Percentiles rank a stretch among this genome's conserved stretches.
Evolutionary conservation across 805 yeast species (phyloP).

Genomic region (Candida ficus): DNA sequence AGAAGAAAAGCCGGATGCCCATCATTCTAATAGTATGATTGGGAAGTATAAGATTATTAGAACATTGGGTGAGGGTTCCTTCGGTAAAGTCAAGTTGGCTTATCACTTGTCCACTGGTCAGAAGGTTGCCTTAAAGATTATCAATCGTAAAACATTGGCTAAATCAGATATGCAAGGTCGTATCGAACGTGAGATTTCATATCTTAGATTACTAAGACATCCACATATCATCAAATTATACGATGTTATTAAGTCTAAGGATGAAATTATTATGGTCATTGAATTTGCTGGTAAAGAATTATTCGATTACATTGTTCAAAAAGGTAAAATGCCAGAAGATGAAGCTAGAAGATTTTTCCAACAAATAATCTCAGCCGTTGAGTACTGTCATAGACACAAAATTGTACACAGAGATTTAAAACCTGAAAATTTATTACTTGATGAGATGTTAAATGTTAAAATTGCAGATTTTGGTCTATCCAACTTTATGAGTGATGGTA

Average conservation of each 20-base stretch:
- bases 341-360: slow-evolving; percentile 94
- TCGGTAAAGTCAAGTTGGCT: slow-evolving; percentile 92
- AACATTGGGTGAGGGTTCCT: slow-evolving; percentile 93
- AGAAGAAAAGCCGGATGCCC: slow-evolving; percentile 22
- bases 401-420: slow-evolving; percentile 95
- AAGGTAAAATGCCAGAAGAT: slow-evolving; percentile 86
- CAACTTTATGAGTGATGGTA: slow-evolving; percentile 96
- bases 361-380: slow-evolving; percentile 94
- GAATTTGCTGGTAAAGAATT: slow-evolving; percentile 96
- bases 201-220: slow-evolving; percentile 80
- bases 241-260: slow-evolving; percentile 92
- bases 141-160: slow-evolving; percentile 86
- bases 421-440: slow-evolving; percentile 88
- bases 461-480: slow-evolving; percentile 95
- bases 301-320: slow-evolving; percentile 91
- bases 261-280: slow-evolving; percentile 95
- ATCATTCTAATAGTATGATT: slow-evolving; percentile 44
- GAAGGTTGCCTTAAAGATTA: slow-evolving; percentile 87
- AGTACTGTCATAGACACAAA: slow-evolving; percentile 93
- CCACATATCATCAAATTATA: slow-evolving; percentile 94
- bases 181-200: slow-evolving; percentile 89
- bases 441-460: slow-evolving; percentile 86
- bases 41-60: slow-evolving; percentile 93
- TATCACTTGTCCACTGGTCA: slow-evolving; percentile 89
- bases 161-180: slow-evolving; percentile 97